Evolutionary conservation across 75 land plant species (phyloP), one percentile per base, ranked within the genome.

Genomic region (Chamaecyparis obtusa): DNA sequence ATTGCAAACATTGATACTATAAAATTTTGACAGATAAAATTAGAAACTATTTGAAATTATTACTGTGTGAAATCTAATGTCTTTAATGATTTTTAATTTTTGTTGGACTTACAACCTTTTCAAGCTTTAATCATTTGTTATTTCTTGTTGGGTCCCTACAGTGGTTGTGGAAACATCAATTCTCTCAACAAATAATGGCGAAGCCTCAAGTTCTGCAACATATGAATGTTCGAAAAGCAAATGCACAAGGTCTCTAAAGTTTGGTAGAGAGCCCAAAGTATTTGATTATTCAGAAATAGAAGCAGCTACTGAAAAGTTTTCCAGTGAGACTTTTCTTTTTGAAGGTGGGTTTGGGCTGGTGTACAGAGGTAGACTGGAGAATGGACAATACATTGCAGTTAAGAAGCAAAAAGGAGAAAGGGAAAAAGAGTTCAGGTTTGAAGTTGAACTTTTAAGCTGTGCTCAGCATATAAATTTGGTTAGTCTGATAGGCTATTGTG

Each of bases 401-500:
- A 94, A 94, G 90, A 93, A 94, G 88, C 90, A 92, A 57, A 94
- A 93, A 80, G 64, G 74, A 76, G 93, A 90, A 37, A 93, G 94
- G 39, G 89, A 93, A 16, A 71, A 46, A 32, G 94, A 91, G 44
- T 91, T 90, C 79, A 85, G 90, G 64, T 85, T 89, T 9, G 96
- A 95, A 83, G 94, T 93, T 80, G 82, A 92, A 41, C 90, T 94
- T 21, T 90, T 95, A 7, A 91, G 93, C 83, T 92, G 89, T 85
- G 95, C 91, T n/a, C 92, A 90, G 88, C 94, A 95, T 79, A 85
- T 92, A 41, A 95, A 95, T 87, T 55, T 95, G 51, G 95, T 94
- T 9, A 91, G 88, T 88, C 89, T 93, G 21, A 36, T 93, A 30
- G 94, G 94, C 17, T 90, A 91, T 35, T 93, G 94, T 78, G 46